A percentile compares a stretch with the other conserved stretches of the same genome.
Evolutionary conservation across 768 basidiomycete species (phyloP).

Genomic region (Sarcodon sp.): DNA sequence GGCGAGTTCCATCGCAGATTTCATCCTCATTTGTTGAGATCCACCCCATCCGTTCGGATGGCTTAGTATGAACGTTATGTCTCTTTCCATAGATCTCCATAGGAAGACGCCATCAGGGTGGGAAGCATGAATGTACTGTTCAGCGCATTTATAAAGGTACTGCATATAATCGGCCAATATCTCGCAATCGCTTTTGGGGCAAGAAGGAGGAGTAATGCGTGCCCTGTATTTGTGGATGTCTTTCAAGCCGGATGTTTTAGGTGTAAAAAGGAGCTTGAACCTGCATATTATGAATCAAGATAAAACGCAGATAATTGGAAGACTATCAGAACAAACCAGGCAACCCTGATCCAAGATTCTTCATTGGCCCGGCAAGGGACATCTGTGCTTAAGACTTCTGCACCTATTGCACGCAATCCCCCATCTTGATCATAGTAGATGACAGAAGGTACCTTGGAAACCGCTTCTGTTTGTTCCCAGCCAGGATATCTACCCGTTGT

Average conservation of each 20-base stretch:
- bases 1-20: constrained; percentile 32
- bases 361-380: constrained; percentile 27
- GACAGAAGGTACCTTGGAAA: constrained; percentile 35
- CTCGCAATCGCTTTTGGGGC: constrained; percentile 25
- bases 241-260: constrained; percentile 10
- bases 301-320: background rate
- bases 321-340: constrained; percentile 14
- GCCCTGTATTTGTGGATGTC: constrained; percentile 4
- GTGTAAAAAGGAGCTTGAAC: constrained; percentile 24
- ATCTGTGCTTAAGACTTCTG: constrained; percentile 22
- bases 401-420: constrained; percentile 26
- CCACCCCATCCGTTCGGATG: constrained; percentile 46
- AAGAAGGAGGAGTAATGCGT: constrained; percentile 19
- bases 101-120: constrained; percentile 27
- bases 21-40: constrained; percentile 38
- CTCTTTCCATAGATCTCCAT: constrained; percentile 25
- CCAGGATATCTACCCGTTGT: background rate
- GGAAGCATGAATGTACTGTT: constrained; percentile 29
- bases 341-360: constrained; percentile 15
- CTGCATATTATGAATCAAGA: constrained; percentile 5
- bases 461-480: constrained; percentile 2
- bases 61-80: constrained; percentile 31
- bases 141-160: constrained; percentile 31
- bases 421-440: constrained; percentile 32
- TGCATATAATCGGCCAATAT: constrained; percentile 35